These are phyloP conservation scores for Nannochloropsis salina DNA, from an alignment of 108 stramenopile species.

Conservation along the genomic window DNA sequence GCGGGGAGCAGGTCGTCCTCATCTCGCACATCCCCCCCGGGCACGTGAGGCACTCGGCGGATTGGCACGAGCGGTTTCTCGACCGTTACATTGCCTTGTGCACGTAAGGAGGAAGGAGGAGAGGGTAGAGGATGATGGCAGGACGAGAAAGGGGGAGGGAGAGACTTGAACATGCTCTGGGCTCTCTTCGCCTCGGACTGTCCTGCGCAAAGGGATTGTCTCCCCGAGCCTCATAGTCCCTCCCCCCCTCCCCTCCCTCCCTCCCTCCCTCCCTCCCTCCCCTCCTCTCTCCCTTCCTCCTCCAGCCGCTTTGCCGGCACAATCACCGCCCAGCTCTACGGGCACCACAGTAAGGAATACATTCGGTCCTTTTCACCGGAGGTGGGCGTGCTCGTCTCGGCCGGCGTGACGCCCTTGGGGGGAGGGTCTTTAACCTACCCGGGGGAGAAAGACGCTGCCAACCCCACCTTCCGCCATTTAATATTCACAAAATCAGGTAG, in stretches of 20 bases:
- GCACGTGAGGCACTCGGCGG: not conserved
- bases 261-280: not conserved
- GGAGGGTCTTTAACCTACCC: not conserved
- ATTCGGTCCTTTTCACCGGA: constrained; percentile 1
- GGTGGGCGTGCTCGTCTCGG: not conserved
- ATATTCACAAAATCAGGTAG: not conserved
- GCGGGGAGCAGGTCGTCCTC: not conserved
- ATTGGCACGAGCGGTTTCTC: not conserved
- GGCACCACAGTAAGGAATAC: not conserved
- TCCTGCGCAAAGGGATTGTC: too few relatives aligned
- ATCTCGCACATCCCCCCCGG: not conserved
- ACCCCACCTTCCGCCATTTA: not conserved
- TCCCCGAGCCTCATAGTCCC: too few relatives aligned
- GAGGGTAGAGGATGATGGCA: not conserved
- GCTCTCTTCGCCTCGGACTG: too few relatives aligned
- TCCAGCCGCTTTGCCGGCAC: not conserved
- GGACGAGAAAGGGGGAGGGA: not conserved
- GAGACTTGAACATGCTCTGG: too few relatives aligned
- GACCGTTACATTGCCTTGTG: constrained; percentile 6
- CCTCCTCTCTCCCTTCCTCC: not conserved
- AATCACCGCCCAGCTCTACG: not conserved
- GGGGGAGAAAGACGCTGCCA: not conserved
- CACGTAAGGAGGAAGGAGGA: constrained; percentile 3
- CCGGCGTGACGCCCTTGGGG: not conserved
- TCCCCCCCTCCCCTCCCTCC: not conserved